Conservation (phyloP, 176 grass and related monocot species). For the Miscanthus lutarioriparius region DNA sequence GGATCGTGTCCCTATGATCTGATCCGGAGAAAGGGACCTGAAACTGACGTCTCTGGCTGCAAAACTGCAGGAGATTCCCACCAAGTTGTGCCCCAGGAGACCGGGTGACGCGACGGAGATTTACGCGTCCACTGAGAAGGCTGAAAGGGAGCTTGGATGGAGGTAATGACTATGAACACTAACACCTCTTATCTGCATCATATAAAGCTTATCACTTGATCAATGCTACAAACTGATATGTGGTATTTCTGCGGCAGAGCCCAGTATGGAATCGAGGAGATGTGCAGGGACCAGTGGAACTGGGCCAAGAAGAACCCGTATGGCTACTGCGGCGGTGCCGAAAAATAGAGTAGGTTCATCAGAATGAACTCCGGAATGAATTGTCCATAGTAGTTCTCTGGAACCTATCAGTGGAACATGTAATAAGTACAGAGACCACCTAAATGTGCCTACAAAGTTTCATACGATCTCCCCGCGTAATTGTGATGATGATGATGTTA, state of each 20-base stretch:
- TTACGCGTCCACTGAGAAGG: slow-evolving; percentile 80
- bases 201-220: neutral
- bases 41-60: slow-evolving; percentile 43
- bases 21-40: neutral
- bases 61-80: slow-evolving; percentile 70
- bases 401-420: neutral
- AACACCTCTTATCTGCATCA: neutral
- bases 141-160: slow-evolving; percentile 73
- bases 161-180: slow-evolving; percentile 35
- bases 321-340: slow-evolving; percentile 48
- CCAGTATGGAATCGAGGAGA: slow-evolving; percentile 69
- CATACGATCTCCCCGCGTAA: neutral
- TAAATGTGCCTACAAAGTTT: neutral
- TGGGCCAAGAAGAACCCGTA: slow-evolving; percentile 89
- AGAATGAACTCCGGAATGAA: neutral
- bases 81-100: slow-evolving; percentile 74
- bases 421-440: slow-evolving; percentile 24
- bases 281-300: slow-evolving; percentile 97
- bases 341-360: neutral
- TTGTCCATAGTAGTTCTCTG: neutral
- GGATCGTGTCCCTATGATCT: neutral
- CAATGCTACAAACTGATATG: neutral
- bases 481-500: neutral
- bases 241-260: slow-evolving; percentile 51
- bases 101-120: slow-evolving; percentile 77